A percentile compares a stretch with the other conserved stretches of the same genome.
Conservation (phyloP, 495 filamentous ascomycete genomes). For the Hyaloscypha bicolor region DNA sequence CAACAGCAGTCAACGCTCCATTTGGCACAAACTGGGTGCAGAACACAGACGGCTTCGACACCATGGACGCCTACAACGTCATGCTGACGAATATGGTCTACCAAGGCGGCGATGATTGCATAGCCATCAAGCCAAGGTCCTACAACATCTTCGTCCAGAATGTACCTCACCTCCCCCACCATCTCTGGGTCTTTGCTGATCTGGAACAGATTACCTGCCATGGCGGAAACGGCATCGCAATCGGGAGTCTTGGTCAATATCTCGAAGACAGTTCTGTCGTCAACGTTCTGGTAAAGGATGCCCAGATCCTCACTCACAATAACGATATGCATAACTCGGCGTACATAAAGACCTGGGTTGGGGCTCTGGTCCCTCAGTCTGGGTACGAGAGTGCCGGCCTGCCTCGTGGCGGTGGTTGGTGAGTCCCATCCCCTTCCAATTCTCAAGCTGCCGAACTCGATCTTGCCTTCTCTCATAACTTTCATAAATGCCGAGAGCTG, state of each 20-base stretch:
- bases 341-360: constrained; percentile 63
- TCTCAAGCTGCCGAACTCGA: neutral
- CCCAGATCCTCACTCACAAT: constrained; percentile 48
- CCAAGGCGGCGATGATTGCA: constrained; percentile 61
- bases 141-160: constrained; percentile 55
- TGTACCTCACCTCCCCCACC: constrained; percentile 28
- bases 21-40: constrained; percentile 58
- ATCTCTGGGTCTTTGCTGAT: constrained; percentile 6
- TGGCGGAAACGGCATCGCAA: constrained; percentile 59
- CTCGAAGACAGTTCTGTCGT: constrained; percentile 54
- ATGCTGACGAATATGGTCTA: constrained; percentile 56
- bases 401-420: constrained; percentile 55
- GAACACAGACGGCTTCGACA: constrained; percentile 62
- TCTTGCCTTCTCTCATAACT: neutral
- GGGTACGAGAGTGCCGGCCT: constrained; percentile 50
- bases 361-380: constrained; percentile 46
- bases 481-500: neutral
- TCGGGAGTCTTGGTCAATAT: constrained; percentile 60
- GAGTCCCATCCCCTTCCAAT: neutral
- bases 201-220: constrained; percentile 43
- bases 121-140: constrained; percentile 59
- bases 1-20: constrained; percentile 51
- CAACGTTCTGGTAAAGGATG: constrained; percentile 50
- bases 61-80: constrained; percentile 57
- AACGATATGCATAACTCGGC: constrained; percentile 52